These are phyloP conservation scores for Remersonia thermophila DNA, from an alignment of 2,329 filamentous ascomycete species.

Conservation along the genomic window DNA sequence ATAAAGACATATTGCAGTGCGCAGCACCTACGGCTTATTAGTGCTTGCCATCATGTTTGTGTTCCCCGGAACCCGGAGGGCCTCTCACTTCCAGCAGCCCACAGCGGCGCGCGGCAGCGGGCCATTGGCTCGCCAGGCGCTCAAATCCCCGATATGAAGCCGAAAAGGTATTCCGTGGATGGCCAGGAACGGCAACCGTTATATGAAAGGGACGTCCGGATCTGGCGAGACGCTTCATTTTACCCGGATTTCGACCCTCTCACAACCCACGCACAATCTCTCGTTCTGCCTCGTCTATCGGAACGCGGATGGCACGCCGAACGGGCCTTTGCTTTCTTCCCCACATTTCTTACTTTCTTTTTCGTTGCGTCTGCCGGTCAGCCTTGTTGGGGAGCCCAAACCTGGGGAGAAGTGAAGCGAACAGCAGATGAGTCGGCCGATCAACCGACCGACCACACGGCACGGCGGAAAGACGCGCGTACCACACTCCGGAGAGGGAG, in stretches of 20 bases:
- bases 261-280: slow-evolving; percentile 12
- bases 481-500: too few relatives aligned
- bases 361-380: background rate
- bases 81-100: slow-evolving; percentile 11
- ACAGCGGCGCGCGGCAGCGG: slow-evolving; percentile 6
- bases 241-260: slow-evolving; percentile 17
- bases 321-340: too few relatives aligned
- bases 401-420: background rate
- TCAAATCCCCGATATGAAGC: slow-evolving; percentile 16
- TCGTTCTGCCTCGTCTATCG: too few relatives aligned
- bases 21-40: too few relatives aligned
- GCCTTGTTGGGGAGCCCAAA: background rate
- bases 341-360: too few relatives aligned
- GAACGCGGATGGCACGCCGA: too few relatives aligned
- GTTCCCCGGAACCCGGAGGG: slow-evolving; percentile 18
- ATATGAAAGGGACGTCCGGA: slow-evolving; percentile 7
- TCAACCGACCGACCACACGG: too few relatives aligned
- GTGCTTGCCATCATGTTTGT: background rate
- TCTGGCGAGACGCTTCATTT: slow-evolving; percentile 13
- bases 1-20: too few relatives aligned
- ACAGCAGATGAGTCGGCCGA: too few relatives aligned
- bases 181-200: slow-evolving; percentile 14
- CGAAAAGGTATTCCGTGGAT: slow-evolving; percentile 9
- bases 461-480: too few relatives aligned
- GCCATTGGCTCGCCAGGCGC: slow-evolving; percentile 5